A percentile compares a stretch with the other conserved stretches of the same genome.
Conservation (phyloP, 768 basidiomycete genomes). For the Kwoniella europaea region DNA sequence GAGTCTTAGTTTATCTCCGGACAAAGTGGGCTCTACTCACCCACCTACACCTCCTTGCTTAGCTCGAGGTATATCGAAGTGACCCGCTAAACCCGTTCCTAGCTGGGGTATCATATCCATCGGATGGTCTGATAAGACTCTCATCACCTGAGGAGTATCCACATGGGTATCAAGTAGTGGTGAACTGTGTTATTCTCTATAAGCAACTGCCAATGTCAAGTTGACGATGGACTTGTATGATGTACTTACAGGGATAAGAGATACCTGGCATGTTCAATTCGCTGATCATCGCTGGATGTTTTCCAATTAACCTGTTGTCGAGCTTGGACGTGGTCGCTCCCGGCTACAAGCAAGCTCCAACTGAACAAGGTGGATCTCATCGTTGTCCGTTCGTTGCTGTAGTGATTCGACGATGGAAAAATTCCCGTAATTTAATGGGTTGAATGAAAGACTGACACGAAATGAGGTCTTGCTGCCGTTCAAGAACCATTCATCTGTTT, state of each 20-base stretch:
- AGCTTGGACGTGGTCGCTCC: not conserved
- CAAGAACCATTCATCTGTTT: no score
- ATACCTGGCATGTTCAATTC: slow-evolving; percentile 2
- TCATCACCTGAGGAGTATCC: slow-evolving; percentile 15
- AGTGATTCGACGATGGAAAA: no score
- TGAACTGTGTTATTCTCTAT: not conserved
- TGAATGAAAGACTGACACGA: no score
- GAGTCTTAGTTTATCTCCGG: not conserved
- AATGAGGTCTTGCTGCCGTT: no score
- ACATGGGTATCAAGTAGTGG: slow-evolving; percentile 22
- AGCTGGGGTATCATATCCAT: slow-evolving; percentile 11
- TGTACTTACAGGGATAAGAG: slow-evolving; percentile 1
- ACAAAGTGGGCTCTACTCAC: slow-evolving; percentile 11
- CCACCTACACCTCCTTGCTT: slow-evolving; percentile 27
- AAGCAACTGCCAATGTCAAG: not conserved
- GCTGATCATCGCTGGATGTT: not conserved
- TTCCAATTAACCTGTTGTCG: slow-evolving; percentile 1
- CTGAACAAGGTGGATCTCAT: no score
- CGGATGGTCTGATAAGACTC: slow-evolving; percentile 3
- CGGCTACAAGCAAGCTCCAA: not conserved
- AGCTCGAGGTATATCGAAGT: slow-evolving; percentile 28
- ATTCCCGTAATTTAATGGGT: no score
- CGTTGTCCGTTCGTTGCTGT: no score
- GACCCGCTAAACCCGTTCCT: slow-evolving; percentile 17
- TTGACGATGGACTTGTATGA: no score